phyloP scores from a whole-genome alignment of 208 protist species.

The Leishmania tarentolae region DNA sequence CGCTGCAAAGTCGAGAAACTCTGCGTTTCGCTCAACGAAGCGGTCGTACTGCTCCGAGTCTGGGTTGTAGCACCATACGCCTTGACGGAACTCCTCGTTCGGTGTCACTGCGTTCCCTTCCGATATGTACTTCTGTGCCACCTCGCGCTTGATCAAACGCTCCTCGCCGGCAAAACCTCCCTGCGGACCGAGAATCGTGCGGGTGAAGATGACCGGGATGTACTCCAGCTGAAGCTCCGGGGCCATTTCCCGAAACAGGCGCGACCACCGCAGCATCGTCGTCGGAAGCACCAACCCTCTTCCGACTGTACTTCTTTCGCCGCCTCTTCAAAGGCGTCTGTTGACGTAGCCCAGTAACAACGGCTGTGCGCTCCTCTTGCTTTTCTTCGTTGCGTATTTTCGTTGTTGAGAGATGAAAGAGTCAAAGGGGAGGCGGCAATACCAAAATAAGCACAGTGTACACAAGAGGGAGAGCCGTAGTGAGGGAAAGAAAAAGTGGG shows the following conservation, averaged over 20 bases:
- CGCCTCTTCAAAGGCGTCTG: neutral
- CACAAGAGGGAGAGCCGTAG: neutral
- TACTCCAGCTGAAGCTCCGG: constrained; percentile 91
- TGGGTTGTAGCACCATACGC: constrained; percentile 92
- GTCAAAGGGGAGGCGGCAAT: neutral
- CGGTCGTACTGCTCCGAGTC: constrained; percentile 85
- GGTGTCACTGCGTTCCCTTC: constrained; percentile 72
- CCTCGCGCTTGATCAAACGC: constrained; percentile 89
- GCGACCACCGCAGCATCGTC: constrained; percentile 69
- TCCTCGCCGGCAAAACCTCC: constrained; percentile 91
- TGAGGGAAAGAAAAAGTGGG: neutral
- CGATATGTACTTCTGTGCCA: constrained; percentile 80
- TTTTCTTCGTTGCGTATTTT: neutral
- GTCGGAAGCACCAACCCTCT: neutral
- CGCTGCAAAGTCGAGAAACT: constrained; percentile 91
- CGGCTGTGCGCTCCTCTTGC: neutral
- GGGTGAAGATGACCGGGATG: constrained; percentile 85
- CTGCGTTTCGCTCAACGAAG: constrained; percentile 86
- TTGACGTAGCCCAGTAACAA: neutral
- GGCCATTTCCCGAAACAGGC: constrained; percentile 79
- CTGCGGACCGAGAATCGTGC: constrained; percentile 86
- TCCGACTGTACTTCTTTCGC: too few relatives aligned
- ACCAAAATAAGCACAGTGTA: neutral
- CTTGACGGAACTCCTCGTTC: constrained; percentile 66
- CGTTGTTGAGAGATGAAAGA: neutral